A percentile compares a stretch with the other conserved stretches of the same genome.
These are phyloP conservation scores for Orbilia javanica DNA, from an alignment of 2,329 filamentous ascomycete species.

Conservation along the genomic window DNA sequence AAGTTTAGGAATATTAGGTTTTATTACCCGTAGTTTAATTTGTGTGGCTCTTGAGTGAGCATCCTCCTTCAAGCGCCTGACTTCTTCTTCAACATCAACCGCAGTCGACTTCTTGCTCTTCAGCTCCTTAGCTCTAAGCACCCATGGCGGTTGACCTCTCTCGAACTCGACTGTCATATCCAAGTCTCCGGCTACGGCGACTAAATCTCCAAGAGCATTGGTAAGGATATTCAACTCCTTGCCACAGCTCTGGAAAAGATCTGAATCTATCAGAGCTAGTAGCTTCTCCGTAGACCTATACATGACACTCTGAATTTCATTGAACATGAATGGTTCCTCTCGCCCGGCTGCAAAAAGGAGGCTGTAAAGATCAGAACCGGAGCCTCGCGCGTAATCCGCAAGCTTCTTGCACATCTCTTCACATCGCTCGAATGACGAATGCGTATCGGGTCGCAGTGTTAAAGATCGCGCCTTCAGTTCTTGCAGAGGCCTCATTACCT, in stretches of 20 bases:
- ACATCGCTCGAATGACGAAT: constrained; percentile 77
- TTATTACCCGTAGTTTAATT: constrained; percentile 64
- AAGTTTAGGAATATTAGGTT: neutral
- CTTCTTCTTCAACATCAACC: constrained; percentile 85
- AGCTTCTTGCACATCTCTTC: constrained; percentile 76
- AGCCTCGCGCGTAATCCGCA: constrained; percentile 74
- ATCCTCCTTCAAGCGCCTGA: constrained; percentile 82
- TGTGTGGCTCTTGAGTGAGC: constrained; percentile 78
- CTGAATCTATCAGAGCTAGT: constrained; percentile 73
- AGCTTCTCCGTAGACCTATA: constrained; percentile 70
- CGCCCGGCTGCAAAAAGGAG: constrained; percentile 77
- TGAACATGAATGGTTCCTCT: constrained; percentile 75
- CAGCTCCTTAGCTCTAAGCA: constrained; percentile 82
- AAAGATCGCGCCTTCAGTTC: constrained; percentile 82
- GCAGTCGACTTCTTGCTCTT: constrained; percentile 84
- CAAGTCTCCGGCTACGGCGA: constrained; percentile 77
- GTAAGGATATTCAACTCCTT: constrained; percentile 76
- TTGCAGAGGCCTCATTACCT: constrained; percentile 80
- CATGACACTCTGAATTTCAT: constrained; percentile 76
- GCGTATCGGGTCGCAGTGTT: constrained; percentile 76
- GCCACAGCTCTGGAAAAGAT: constrained; percentile 77
- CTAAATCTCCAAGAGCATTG: constrained; percentile 76
- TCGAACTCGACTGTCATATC: constrained; percentile 84
- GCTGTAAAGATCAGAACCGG: constrained; percentile 75
- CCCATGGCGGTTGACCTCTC: constrained; percentile 81